Percentiles rank a stretch among this genome's conserved stretches.
Evolutionary conservation across 2,329 filamentous ascomycete species (phyloP).

Genomic region (Claviceps fusiformis): DNA sequence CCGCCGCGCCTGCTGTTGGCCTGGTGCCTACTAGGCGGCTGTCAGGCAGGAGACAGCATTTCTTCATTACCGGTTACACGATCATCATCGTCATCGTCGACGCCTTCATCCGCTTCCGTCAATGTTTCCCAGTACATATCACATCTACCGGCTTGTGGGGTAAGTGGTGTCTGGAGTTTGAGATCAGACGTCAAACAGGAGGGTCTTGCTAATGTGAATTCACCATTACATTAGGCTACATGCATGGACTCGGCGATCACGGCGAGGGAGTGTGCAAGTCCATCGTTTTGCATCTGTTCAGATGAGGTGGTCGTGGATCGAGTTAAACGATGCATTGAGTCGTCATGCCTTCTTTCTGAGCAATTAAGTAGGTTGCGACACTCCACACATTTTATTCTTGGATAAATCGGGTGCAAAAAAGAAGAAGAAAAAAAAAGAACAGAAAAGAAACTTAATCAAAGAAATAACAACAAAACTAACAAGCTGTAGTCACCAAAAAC

Average conservation of each 20-base stretch:
- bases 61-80: neutral
- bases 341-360: neutral
- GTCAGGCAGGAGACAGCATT: neutral
- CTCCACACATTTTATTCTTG: neutral
- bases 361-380: neutral
- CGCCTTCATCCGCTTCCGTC: neutral
- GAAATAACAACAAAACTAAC: neutral
- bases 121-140: neutral
- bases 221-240: neutral
- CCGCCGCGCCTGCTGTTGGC: neutral
- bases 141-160: neutral
- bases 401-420: neutral
- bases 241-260: neutral
- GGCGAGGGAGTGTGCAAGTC: neutral
- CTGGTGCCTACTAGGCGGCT: neutral
- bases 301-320: neutral
- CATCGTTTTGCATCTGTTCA: constrained; percentile 1
- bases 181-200: neutral
- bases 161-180: neutral
- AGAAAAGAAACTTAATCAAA: too few relatives aligned
- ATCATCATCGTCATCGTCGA: neutral
- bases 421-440: too few relatives aligned
- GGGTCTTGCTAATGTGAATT: neutral
- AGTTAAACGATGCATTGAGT: neutral
- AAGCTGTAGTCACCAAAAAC: constrained; percentile 4